Conservation (phyloP, 768 basidiomycete species). For the Trametes meyenii region DNA sequence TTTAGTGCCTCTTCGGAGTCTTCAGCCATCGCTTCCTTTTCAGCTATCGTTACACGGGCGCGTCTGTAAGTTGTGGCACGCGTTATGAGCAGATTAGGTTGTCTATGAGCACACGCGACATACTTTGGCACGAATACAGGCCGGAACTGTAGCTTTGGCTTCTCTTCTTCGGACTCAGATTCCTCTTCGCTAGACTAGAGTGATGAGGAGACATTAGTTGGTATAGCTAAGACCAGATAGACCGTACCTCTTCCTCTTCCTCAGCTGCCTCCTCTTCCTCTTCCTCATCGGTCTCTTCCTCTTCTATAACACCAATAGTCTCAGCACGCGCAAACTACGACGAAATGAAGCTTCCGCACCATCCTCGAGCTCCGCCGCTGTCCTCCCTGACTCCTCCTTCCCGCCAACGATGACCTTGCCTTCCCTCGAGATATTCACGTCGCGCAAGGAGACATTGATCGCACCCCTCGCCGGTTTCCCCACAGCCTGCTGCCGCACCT, state of each 20-base stretch:
- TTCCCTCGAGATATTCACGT: conserved; percentile 79
- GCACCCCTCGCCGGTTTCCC: conserved; percentile 43
- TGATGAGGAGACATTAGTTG: conserved; percentile 22
- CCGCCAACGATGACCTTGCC: conserved; percentile 84
- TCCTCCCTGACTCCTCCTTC: conserved; percentile 76
- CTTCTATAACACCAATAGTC: neutral
- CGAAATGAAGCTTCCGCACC: conserved; percentile 7
- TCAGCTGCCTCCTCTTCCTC: conserved; percentile 42
- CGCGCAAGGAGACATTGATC: conserved; percentile 76
- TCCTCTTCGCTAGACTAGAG: conserved; percentile 84
- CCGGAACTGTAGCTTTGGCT: conserved; percentile 76
- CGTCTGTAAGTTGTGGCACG: conserved; percentile 49
- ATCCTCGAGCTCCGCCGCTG: conserved; percentile 40
- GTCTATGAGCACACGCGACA: conserved; percentile 30
- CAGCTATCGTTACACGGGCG: conserved; percentile 70
- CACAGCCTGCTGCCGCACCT: conserved; percentile 30
- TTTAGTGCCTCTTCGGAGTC: conserved; percentile 76
- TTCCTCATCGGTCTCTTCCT: conserved; percentile 50
- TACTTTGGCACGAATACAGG: conserved; percentile 97
- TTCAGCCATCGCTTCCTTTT: conserved; percentile 65
- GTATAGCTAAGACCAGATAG: neutral
- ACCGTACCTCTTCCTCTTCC: conserved; percentile 50
- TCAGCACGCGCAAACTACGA: neutral
- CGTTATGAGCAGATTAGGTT: neutral
- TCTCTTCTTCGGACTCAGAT: conserved; percentile 69